A percentile compares a stretch with the other conserved stretches of the same genome.
phyloP scores from a whole-genome alignment of 495 filamentous ascomycete genomes.

The Talaromyces stipitatus region DNA sequence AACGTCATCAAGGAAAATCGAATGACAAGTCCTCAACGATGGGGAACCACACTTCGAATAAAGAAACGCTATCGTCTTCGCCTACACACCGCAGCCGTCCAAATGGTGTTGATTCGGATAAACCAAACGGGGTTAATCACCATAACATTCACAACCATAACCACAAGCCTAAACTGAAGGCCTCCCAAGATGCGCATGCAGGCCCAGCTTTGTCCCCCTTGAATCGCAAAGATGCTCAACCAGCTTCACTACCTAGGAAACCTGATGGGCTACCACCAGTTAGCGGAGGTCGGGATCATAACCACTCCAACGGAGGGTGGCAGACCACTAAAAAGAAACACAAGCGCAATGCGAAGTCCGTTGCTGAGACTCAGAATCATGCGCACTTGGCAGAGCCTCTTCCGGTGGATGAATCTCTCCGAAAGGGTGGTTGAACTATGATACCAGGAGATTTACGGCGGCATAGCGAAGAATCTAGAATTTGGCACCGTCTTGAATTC shows the following conservation, averaged over 20 bases:
- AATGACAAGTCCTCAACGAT: conserved; percentile 21
- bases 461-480: not conserved
- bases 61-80: conserved; percentile 18
- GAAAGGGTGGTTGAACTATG: conserved; percentile 39
- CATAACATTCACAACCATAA: conserved; percentile 20
- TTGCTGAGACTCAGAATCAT: conserved; percentile 21
- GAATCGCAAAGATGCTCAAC: conserved; percentile 25
- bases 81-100: conserved; percentile 23
- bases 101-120: conserved; percentile 31
- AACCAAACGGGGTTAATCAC: conserved; percentile 24
- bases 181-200: conserved; percentile 23
- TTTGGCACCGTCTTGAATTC: no score
- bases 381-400: conserved; percentile 29
- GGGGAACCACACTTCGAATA: not conserved
- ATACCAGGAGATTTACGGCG: not conserved
- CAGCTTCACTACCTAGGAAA: conserved; percentile 24
- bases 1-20: conserved; percentile 20
- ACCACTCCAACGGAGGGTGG: conserved; percentile 32
- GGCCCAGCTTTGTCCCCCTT: conserved; percentile 12
- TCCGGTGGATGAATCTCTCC: conserved; percentile 40
- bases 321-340: conserved; percentile 44
- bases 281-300: conserved; percentile 16
- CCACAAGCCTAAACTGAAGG: conserved; percentile 27
- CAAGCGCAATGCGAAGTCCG: conserved; percentile 31
- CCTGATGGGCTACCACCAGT: conserved; percentile 18